These are phyloP conservation scores for Colletotrichum theobromicola DNA, from an alignment of 2,329 filamentous ascomycete species.

Conservation along the genomic window DNA sequence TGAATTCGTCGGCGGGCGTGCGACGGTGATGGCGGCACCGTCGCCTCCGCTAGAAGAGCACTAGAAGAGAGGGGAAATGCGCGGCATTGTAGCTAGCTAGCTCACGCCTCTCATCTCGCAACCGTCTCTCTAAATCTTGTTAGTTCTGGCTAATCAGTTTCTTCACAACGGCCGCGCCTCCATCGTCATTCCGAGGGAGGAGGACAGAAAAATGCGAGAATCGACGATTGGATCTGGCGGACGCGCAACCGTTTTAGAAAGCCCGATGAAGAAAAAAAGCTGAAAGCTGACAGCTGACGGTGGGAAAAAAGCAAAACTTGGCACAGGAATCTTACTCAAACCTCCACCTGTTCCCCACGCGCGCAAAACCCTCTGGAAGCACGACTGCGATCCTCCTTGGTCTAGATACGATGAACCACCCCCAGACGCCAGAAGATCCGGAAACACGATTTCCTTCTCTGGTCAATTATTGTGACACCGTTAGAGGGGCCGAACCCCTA, in stretches of 20 bases:
- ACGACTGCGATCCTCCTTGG: not conserved
- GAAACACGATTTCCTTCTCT: not conserved
- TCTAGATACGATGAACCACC: conserved; percentile 4
- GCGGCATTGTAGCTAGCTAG: not conserved
- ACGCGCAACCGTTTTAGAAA: not conserved
- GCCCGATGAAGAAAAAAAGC: not conserved
- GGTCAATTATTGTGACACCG: not conserved
- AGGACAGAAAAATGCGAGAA: not conserved
- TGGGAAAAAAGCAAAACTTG: not conserved
- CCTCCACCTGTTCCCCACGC: conserved; percentile 6
- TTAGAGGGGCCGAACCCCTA: not conserved
- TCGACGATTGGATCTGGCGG: not conserved
- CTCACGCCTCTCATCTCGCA: not conserved
- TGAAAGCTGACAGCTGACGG: not conserved
- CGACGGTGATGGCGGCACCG: not conserved
- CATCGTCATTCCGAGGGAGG: not conserved
- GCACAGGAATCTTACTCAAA: not conserved
- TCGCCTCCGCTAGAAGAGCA: not conserved
- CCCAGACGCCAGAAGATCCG: not conserved
- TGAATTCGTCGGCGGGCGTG: not conserved
- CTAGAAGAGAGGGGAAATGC: not conserved
- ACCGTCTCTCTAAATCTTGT: not conserved
- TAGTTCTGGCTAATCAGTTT: not conserved
- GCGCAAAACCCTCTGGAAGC: not conserved
- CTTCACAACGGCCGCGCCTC: not conserved